Percentiles rank a stretch among this genome's conserved stretches.
phyloP scores from a whole-genome alignment of 768 basidiomycete species.

The Filobasidium wieringae region DNA sequence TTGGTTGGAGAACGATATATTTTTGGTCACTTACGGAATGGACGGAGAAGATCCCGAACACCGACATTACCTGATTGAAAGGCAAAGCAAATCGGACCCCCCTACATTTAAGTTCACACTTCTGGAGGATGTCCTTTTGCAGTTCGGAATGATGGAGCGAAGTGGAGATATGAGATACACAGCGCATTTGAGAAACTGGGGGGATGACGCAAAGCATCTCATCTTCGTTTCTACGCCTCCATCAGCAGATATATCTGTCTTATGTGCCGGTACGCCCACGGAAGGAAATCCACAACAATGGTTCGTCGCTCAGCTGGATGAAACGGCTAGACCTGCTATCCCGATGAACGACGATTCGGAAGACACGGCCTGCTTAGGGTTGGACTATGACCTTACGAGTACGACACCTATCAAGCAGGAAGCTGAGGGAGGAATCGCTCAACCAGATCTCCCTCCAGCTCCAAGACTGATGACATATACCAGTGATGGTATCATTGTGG shows the following conservation, averaged over 20 bases:
- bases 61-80: slow-evolving; percentile 34
- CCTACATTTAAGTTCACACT: slow-evolving; percentile 28
- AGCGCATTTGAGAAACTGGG: slow-evolving; percentile 35
- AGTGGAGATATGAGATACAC: slow-evolving; percentile 25
- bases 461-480: slow-evolving; percentile 36
- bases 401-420: slow-evolving; percentile 25
- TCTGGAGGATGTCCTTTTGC: slow-evolving; percentile 34
- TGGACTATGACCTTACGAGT: slow-evolving; percentile 39
- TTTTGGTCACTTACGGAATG: slow-evolving; percentile 37
- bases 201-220: slow-evolving; percentile 35
- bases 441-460: slow-evolving; percentile 29
- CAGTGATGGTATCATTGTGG: slow-evolving; percentile 37
- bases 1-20: slow-evolving; percentile 43
- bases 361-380: slow-evolving; percentile 37
- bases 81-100: slow-evolving; percentile 19
- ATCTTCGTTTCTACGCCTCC: slow-evolving; percentile 33
- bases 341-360: slow-evolving; percentile 26
- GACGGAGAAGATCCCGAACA: slow-evolving; percentile 18
- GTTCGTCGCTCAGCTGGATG: slow-evolving; percentile 35
- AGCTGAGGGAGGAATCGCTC: slow-evolving; percentile 35
- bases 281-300: slow-evolving; percentile 20
- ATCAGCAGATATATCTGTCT: slow-evolving; percentile 35
- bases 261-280: slow-evolving; percentile 23
- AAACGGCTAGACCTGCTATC: slow-evolving; percentile 35
- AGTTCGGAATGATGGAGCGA: slow-evolving; percentile 35